These are phyloP conservation scores for Diplotaxis tenuifolia DNA, from an alignment of 345 rosid species.

Conservation along the genomic window DNA sequence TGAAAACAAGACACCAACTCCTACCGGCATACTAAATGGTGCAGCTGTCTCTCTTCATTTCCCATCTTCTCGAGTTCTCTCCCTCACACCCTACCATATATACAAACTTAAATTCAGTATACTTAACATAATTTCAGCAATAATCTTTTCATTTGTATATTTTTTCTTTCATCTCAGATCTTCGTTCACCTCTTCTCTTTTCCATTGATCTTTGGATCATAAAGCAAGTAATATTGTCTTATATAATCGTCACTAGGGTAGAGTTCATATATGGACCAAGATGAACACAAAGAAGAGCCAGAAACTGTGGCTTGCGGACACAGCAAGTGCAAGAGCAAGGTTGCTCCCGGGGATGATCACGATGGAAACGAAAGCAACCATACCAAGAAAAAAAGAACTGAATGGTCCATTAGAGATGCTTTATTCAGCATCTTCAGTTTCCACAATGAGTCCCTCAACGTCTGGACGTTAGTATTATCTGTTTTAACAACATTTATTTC, in stretches of 20 bases:
- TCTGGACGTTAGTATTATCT: slow-evolving; percentile 74
- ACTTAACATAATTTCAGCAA: neutral
- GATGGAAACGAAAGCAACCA: slow-evolving; percentile 4
- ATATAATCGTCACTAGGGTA: neutral
- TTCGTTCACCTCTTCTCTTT: slow-evolving; percentile 2
- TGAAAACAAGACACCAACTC: slow-evolving; percentile 36
- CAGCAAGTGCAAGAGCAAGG: slow-evolving; percentile 22
- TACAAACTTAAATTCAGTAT: slow-evolving; percentile 17
- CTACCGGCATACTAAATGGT: slow-evolving; percentile 39
- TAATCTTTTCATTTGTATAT: slow-evolving; percentile 10
- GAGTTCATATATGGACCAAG: slow-evolving; percentile 26
- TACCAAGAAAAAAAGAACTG: slow-evolving; percentile 35
- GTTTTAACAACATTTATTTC: neutral
- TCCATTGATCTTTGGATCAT: neutral
- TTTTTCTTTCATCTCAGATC: slow-evolving; percentile 22
- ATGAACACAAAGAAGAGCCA: neutral
- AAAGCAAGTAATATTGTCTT: neutral
- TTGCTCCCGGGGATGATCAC: slow-evolving; percentile 21
- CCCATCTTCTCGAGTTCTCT: slow-evolving; percentile 29
- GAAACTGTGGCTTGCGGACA: slow-evolving; percentile 9
- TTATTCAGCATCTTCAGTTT: slow-evolving; percentile 69
- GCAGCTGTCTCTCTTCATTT: slow-evolving; percentile 27
- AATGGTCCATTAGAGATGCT: slow-evolving; percentile 83
- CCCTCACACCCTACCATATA: neutral
- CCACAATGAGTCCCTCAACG: slow-evolving; percentile 90